Evolutionary conservation across 495 filamentous ascomycete genomes (phyloP).

Genomic region (Penicillium canescens): DNA sequence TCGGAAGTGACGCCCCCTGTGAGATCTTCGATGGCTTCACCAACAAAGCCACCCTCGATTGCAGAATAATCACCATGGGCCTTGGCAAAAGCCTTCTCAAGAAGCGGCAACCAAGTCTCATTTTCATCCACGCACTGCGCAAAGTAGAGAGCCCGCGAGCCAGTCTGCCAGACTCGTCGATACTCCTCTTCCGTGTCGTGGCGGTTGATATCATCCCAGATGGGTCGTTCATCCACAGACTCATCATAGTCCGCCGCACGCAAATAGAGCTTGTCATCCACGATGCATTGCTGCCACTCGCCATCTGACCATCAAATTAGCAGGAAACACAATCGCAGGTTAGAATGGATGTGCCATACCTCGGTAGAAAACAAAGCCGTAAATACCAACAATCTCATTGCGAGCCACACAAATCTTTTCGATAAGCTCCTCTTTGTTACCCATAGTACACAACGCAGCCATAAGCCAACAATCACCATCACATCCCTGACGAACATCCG

Average conservation of each 20-base stretch:
- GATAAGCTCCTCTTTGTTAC: conserved; percentile 77
- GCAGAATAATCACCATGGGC: conserved; percentile 85
- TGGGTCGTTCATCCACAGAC: conserved; percentile 58
- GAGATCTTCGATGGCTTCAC: conserved; percentile 89
- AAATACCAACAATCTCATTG: conserved; percentile 81
- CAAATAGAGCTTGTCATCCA: conserved; percentile 84
- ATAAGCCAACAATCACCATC: conserved; percentile 94
- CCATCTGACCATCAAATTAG: conserved; percentile 56
- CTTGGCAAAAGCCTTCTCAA: conserved; percentile 97
- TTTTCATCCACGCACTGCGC: conserved; percentile 82
- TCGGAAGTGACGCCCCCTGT: conserved; percentile 89
- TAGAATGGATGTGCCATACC: conserved; percentile 39
- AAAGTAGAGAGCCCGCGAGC: conserved; percentile 79
- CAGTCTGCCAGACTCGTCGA: conserved; percentile 70
- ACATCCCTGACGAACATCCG: conserved; percentile 75
- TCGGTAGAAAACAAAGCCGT: conserved; percentile 92
- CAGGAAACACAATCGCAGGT: not conserved
- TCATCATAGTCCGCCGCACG: conserved; percentile 84
- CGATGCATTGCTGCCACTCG: conserved; percentile 88
- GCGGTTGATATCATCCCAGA: conserved; percentile 72
- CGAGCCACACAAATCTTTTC: conserved; percentile 80
- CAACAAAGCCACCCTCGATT: conserved; percentile 83
- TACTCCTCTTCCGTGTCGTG: conserved; percentile 78
- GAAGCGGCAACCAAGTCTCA: conserved; percentile 91
- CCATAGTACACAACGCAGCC: conserved; percentile 80